phyloP scores from a whole-genome alignment of 2,329 filamentous ascomycete species.

The Aspergillus sp. region DNA sequence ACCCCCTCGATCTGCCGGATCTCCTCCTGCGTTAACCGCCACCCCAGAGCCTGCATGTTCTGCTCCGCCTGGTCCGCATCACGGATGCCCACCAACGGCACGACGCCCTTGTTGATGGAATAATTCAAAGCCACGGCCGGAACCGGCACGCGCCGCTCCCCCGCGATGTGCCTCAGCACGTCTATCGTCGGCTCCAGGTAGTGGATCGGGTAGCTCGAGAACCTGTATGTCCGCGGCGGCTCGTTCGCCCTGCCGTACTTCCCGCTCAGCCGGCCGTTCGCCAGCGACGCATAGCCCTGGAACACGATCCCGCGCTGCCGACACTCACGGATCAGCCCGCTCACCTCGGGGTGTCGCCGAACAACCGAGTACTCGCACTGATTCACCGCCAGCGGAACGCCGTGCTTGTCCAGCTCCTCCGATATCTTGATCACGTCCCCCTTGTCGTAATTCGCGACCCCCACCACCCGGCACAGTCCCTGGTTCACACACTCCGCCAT shows the following conservation, averaged over 20 bases:
- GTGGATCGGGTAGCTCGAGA: constrained; percentile 37
- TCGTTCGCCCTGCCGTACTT: constrained; percentile 33
- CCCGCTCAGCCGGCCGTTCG: constrained; percentile 31
- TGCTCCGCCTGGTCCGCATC: constrained; percentile 34
- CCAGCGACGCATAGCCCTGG: constrained; percentile 35
- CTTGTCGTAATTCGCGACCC: constrained; percentile 37
- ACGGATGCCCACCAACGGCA: constrained; percentile 35
- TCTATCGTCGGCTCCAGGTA: constrained; percentile 31
- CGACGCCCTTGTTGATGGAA: constrained; percentile 36
- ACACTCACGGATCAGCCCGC: constrained; percentile 33
- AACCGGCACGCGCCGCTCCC: constrained; percentile 22
- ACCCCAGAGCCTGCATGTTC: constrained; percentile 32
- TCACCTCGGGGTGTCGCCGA: constrained; percentile 32
- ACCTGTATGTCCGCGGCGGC: constrained; percentile 28
- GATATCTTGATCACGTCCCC: constrained; percentile 36
- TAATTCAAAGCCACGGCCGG: constrained; percentile 38
- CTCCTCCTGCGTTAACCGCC: constrained; percentile 34
- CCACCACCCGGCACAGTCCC: constrained; percentile 33
- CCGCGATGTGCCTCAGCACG: constrained; percentile 27
- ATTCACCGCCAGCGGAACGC: constrained; percentile 34
- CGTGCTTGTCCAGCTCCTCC: constrained; percentile 29
- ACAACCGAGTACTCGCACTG: constrained; percentile 39
- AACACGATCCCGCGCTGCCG: constrained; percentile 34
- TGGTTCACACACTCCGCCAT: constrained; percentile 36
- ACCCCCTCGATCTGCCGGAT: constrained; percentile 33